Evolutionary conservation across 1,139 yeast species (phyloP), one percentile per base, ranked within the genome.

Genomic region (Candida anutae): DNA sequence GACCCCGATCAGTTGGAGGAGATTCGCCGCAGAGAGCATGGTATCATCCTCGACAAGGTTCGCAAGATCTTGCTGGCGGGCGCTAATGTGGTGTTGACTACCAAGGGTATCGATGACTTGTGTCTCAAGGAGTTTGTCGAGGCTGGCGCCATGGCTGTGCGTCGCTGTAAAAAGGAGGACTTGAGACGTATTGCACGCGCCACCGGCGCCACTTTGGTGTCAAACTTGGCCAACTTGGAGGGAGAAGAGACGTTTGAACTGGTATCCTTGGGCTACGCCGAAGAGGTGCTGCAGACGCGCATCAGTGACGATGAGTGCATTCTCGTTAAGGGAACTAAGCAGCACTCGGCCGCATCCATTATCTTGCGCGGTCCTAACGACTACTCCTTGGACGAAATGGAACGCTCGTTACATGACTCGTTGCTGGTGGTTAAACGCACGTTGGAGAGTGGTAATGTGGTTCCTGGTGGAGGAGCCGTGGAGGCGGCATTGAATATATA

Each of bases 381-480:
- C 55, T 90, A 81, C 55, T 81, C 94, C 24, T 69, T 93, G 42
- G 99, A 93, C 56, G 99, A 93, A 63, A 90, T 93, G 97, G 96
- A 93, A 62, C 76, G 99, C 57, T 84, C 95, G 2, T 58, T 93
- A 35, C 96, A 87, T 50, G 99, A 93, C 55, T 84, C 98, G 2
- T 68, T 93, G 43, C 79, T 88, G 26, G 98, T 90, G 22, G 95
- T 93, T 26, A 93, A 93, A 64, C 78, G 98, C 54, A 87, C 98
- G 12, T 72, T 93, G 43, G 99, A 93, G 59, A 77, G 93, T 48
- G 97, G 97, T 11, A 62, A 73, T 41, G 93, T 93, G 33, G 98
- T 93, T 6, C 97, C 98, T 26, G 99, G 99, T 33, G 99, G 98
- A 39, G 99, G 99, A 38, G 95, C 97, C 14, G 98, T 90, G 26